phyloP scores from a whole-genome alignment of 106 monocot genomes.

The Cymbidium sinense region DNA sequence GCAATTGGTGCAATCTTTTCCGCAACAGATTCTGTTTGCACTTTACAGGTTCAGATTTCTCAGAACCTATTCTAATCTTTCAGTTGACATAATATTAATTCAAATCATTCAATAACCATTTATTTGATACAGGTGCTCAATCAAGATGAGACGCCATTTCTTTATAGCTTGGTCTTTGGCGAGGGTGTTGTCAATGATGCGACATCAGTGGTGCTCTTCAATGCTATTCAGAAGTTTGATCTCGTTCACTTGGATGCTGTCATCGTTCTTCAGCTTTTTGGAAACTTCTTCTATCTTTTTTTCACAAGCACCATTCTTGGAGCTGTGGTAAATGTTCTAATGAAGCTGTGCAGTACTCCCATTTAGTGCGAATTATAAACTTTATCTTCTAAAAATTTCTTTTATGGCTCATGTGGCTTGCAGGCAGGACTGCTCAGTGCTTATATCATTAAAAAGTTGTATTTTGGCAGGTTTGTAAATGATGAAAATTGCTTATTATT shows the following conservation, averaged over 20 bases:
- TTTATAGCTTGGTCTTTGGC: constrained; percentile 73
- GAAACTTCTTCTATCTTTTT: constrained; percentile 55
- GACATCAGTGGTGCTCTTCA: constrained; percentile 72
- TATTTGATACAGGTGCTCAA: constrained; percentile 42
- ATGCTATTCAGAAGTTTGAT: constrained; percentile 66
- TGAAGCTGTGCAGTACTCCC: neutral
- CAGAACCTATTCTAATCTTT: neutral
- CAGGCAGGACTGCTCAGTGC: constrained; percentile 89
- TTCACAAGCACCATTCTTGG: constrained; percentile 69
- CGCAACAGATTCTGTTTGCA: constrained; percentile 95
- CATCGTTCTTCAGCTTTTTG: constrained; percentile 31
- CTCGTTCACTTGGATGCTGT: constrained; percentile 38
- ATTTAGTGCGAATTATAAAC: neutral
- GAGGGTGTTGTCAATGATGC: constrained; percentile 77
- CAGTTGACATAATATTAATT: neutral
- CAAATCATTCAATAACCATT: constrained; percentile 5
- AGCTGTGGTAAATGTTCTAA: constrained; percentile 45
- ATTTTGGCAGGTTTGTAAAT: constrained; percentile 76
- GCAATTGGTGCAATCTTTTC: constrained; percentile 89
- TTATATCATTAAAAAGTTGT: constrained; percentile 75
- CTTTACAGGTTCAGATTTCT: constrained; percentile 63
- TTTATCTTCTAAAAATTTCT: neutral
- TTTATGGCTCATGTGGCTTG: constrained; percentile 9
- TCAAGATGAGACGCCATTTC: constrained; percentile 63
- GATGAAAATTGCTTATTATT: neutral